phyloP scores from a whole-genome alignment of 2,329 filamentous ascomycete species.

The Atkinsonella hypoxylon region DNA sequence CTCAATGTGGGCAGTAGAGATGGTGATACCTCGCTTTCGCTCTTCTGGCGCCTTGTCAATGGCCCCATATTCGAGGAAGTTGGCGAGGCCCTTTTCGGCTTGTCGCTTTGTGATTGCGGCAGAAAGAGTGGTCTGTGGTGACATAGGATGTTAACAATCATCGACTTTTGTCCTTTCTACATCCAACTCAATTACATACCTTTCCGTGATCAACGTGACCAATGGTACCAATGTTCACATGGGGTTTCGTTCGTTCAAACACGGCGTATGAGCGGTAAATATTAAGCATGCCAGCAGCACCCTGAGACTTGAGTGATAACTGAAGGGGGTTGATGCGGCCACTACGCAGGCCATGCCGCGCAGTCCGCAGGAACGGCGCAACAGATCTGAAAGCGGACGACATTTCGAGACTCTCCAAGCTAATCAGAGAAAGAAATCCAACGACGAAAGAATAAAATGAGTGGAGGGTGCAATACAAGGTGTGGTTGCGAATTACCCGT shows the following conservation, averaged over 20 bases:
- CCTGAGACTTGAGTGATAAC: conserved; percentile 50
- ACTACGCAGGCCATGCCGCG: conserved; percentile 60
- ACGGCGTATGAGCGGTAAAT: conserved; percentile 53
- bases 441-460: conserved; percentile 15
- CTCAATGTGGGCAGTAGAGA: conserved; percentile 96
- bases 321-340: conserved; percentile 67
- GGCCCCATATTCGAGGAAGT: conserved; percentile 91
- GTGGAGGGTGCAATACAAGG: conserved; percentile 8
- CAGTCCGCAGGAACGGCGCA: conserved; percentile 70
- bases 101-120: conserved; percentile 98
- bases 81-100: conserved; percentile 85
- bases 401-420: conserved; percentile 42
- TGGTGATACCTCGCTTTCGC: conserved; percentile 99
- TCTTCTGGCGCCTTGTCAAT: conserved; percentile 99
- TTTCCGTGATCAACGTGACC: conserved; percentile 99
- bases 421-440: conserved; percentile 11
- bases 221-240: conserved; percentile 98
- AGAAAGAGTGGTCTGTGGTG: conserved; percentile 80
- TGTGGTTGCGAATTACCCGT: conserved; percentile 13
- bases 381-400: conserved; percentile 68
- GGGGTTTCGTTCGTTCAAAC: conserved; percentile 87
- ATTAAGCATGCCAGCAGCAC: conserved; percentile 52
- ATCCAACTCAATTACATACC: conserved; percentile 37
- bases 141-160: not conserved
- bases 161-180: not conserved